Base-by-base conservation (phyloP, 345 rosid genomes). In the Leavenworthia alabamica region DNA sequence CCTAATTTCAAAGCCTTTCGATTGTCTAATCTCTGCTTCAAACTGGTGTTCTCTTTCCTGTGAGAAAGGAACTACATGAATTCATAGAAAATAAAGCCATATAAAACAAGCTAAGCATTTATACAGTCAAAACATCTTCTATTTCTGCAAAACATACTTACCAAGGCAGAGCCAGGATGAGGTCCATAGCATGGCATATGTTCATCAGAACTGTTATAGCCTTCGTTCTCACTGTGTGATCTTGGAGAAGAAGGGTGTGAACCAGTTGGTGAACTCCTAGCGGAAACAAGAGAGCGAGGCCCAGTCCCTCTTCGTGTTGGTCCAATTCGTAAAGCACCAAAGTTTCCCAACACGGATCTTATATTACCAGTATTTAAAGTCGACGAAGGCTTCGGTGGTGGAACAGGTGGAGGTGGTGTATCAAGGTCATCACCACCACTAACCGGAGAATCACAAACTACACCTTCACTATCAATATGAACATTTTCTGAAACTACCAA, bases 131-230 rank as follows among this genome's bases (percentile, higher is more conserved):
- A 10, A 11, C 1, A 45, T 28, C 4, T 28, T 15, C 13, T 11
- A 9, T n/a, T 13, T 43, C 29, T 24, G 19, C n/a, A 22, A 47
- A 14, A 45, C 39, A 22, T 76, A 77, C 90, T 79, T 72, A 94
- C 99, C 33, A 51, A 39, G 66, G 83, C 97, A 71, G 73, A 49
- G 70, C 89, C 99, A 60, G 80, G 78, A 72, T 81, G 89, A 12
- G 90, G 83, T 42, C 53, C 84, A 60, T 61, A 88, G 72, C 87
- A 89, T 32, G 96, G 81, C 61, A 71, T 82, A 76, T 90, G 97
- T 79, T 94, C 99, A 86, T 94, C 99, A 27, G 97, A 93, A 71
- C 99, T 94, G 68, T 94, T 94, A 54, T 94, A 94, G 36, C 99
- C 99, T 72, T 94, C 99, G 56, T 57, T 78, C 59, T 94, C 97